Percentiles rank a stretch among this genome's conserved stretches.
These are phyloP conservation scores for Aspergillus ellipticus DNA, from an alignment of 495 filamentous ascomycete species.

Conservation along the genomic window DNA sequence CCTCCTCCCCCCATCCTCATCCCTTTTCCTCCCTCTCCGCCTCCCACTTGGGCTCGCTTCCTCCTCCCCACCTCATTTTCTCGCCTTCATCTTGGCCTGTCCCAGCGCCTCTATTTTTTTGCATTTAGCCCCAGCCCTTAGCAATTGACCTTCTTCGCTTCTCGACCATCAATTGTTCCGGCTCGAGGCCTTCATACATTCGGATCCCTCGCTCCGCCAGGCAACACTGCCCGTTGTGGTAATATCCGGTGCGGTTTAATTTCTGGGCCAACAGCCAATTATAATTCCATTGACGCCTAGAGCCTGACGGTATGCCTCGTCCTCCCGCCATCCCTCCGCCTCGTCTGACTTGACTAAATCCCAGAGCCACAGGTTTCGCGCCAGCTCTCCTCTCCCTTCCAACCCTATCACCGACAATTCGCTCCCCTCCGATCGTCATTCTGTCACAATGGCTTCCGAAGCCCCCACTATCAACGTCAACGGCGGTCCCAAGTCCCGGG, in stretches of 20 bases:
- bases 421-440: constrained; percentile 3
- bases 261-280: neutral
- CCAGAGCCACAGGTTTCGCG: neutral
- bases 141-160: constrained; percentile 17
- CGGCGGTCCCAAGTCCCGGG: constrained; percentile 49
- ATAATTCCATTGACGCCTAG: constrained; percentile 1
- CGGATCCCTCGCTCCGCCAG: neutral
- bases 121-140: constrained; percentile 18
- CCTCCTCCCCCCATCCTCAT: constrained; percentile 3
- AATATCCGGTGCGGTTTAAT: neutral
- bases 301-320: neutral
- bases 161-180: constrained; percentile 16
- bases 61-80: constrained; percentile 16
- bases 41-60: constrained; percentile 15
- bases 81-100: constrained; percentile 17
- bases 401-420: neutral
- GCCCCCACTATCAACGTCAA: constrained; percentile 34
- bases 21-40: constrained; percentile 11
- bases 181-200: constrained; percentile 1
- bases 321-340: neutral
- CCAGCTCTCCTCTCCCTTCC: neutral
- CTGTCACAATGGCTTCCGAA: constrained; percentile 46
- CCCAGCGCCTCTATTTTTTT: constrained; percentile 8
- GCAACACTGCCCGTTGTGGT: neutral
- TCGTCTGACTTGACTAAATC: neutral